These are phyloP conservation scores for Candida arabinofermentans DNA, from an alignment of 805 yeast genomes.

Conservation along the genomic window DNA sequence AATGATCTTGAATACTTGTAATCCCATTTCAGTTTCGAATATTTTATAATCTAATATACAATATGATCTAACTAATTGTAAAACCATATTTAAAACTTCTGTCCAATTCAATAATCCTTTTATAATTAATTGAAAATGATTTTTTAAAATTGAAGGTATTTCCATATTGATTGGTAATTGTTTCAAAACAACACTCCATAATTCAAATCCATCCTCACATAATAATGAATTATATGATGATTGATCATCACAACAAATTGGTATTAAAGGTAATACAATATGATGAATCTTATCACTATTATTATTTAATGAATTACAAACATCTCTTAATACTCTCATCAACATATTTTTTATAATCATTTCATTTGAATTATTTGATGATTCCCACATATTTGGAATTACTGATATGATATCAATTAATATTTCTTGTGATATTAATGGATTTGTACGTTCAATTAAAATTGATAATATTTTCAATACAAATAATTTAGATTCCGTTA, in stretches of 20 bases:
- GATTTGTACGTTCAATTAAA: conserved; percentile 60
- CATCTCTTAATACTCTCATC: conserved; percentile 52
- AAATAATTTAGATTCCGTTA: conserved; percentile 75
- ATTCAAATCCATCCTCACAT: conserved; percentile 81
- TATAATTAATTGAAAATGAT: conserved; percentile 50
- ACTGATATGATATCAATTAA: conserved; percentile 46
- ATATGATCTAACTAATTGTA: conserved; percentile 63
- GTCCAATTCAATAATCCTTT: conserved; percentile 66
- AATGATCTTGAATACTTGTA: conserved; percentile 44
- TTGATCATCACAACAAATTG: conserved; percentile 55
- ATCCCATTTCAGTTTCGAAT: conserved; percentile 35
- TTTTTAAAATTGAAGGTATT: too few relatives aligned
- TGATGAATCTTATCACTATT: conserved; percentile 46
- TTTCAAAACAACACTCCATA: conserved; percentile 71
- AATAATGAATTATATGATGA: conserved; percentile 54
- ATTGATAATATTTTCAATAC: conserved; percentile 65
- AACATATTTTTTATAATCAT: conserved; percentile 47
- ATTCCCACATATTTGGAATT: conserved; percentile 78
- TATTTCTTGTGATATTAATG: conserved; percentile 49
- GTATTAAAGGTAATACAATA: conserved; percentile 62
- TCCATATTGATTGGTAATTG: conserved; percentile 42
- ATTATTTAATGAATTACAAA: conserved; percentile 52
- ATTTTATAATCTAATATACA: conserved; percentile 43
- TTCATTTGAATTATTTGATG: conserved; percentile 40
- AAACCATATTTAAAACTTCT: conserved; percentile 62